Evolutionary conservation across 108 stramenopile species (phyloP).

Genomic region (Nitzschia sp.): DNA sequence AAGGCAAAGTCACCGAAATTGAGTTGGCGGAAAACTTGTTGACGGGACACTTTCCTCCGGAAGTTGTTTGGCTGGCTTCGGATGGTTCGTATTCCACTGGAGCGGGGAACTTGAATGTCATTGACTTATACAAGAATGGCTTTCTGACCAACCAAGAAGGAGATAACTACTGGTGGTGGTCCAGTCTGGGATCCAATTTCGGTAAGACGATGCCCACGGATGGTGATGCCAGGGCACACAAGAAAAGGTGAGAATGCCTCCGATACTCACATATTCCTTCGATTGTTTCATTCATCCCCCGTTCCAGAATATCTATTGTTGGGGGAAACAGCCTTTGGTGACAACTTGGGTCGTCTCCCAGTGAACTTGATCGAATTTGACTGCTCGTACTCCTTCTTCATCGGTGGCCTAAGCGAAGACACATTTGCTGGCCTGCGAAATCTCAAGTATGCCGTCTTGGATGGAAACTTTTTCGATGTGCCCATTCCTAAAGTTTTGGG

Average conservation of each 20-base stretch:
- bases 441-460: slow-evolving; percentile 13
- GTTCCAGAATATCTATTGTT: slow-evolving; percentile 18
- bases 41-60: slow-evolving; percentile 36
- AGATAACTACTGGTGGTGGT: slow-evolving; percentile 28
- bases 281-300: background rate
- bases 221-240: too few relatives aligned
- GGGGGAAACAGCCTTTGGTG: slow-evolving; percentile 21
- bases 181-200: slow-evolving; percentile 22
- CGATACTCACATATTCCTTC: background rate
- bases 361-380: slow-evolving; percentile 29
- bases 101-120: slow-evolving; percentile 24
- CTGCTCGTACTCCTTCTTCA: slow-evolving; percentile 27
- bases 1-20: slow-evolving; percentile 14
- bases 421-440: slow-evolving; percentile 24
- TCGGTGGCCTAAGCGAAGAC: slow-evolving; percentile 18
- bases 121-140: slow-evolving; percentile 33
- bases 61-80: slow-evolving; percentile 21
- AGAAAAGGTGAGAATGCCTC: too few relatives aligned
- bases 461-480: slow-evolving; percentile 21
- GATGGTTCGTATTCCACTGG: slow-evolving; percentile 28
- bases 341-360: slow-evolving; percentile 8
- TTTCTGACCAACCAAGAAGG: slow-evolving; percentile 17
- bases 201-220: slow-evolving; percentile 21
- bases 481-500: slow-evolving; percentile 18
- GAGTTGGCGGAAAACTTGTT: slow-evolving; percentile 20